Evolutionary conservation across 441 rosid species (phyloP).

Genomic region (Mallotus repandus): DNA sequence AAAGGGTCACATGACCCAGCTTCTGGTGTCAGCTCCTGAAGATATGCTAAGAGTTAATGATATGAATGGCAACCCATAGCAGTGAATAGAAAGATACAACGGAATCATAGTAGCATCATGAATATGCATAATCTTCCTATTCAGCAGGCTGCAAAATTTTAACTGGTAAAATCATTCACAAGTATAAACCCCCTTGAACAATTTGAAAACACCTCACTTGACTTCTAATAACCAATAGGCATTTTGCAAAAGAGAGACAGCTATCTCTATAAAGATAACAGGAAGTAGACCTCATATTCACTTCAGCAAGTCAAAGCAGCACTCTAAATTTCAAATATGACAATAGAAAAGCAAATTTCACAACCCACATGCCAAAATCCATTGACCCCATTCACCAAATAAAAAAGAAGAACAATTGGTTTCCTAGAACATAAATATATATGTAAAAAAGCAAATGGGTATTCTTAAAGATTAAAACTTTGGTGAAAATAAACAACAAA

Average conservation of each 20-base stretch:
- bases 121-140: background rate
- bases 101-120: background rate
- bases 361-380: background rate
- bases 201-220: background rate
- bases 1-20: slow-evolving; percentile 80
- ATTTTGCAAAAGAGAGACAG: background rate
- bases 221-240: background rate
- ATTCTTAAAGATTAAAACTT: background rate
- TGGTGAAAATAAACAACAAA: background rate
- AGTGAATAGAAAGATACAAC: slow-evolving; percentile 1
- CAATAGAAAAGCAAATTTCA: no score
- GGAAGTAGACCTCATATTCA: background rate
- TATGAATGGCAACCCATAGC: background rate
- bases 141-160: background rate
- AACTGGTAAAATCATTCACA: background rate
- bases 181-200: no score
- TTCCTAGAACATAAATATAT: no score
- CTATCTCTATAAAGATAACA: background rate
- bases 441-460: slow-evolving; percentile 11
- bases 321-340: background rate
- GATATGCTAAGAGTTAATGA: slow-evolving; percentile 29
- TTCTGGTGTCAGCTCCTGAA: slow-evolving; percentile 54
- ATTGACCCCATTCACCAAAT: background rate
- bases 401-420: slow-evolving; percentile 13
- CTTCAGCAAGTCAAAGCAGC: background rate